Conservation (phyloP, 2,329 filamentous ascomycete species). For the Penicillium sp. region DNA sequence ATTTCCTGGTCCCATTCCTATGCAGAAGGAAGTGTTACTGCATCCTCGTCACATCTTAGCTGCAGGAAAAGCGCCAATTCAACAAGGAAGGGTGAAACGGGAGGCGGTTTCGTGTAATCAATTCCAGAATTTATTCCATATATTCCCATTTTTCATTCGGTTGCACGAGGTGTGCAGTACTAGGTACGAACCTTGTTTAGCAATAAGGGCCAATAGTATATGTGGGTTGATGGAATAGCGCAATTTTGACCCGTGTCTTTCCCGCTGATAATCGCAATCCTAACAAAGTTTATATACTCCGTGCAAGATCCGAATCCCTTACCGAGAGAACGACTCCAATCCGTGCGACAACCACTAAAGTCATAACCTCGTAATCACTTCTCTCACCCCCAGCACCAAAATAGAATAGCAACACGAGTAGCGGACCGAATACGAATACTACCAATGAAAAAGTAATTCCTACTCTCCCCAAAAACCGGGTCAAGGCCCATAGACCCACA, state of each 20-base stretch:
- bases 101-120: neutral
- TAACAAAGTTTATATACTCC: neutral
- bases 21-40: constrained; percentile 4
- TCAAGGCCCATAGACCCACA: neutral
- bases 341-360: too few species aligned
- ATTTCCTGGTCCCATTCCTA: neutral
- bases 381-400: neutral
- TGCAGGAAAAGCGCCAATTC: neutral
- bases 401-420: neutral
- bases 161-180: neutral
- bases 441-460: neutral
- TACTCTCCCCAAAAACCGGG: neutral
- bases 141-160: neutral
- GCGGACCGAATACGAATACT: neutral
- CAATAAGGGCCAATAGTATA: neutral
- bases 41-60: constrained; percentile 1
- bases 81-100: neutral
- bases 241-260: neutral
- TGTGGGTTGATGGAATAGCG: neutral
- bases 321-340: too few species aligned
- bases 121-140: neutral
- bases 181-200: neutral
- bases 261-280: neutral
- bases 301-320: too few species aligned
- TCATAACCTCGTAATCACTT: neutral